Percentiles rank a stretch among this genome's conserved stretches.
These are phyloP conservation scores for Vitis rotundifolia DNA, from an alignment of 164 flowering plant genomes.

Conservation along the genomic window DNA sequence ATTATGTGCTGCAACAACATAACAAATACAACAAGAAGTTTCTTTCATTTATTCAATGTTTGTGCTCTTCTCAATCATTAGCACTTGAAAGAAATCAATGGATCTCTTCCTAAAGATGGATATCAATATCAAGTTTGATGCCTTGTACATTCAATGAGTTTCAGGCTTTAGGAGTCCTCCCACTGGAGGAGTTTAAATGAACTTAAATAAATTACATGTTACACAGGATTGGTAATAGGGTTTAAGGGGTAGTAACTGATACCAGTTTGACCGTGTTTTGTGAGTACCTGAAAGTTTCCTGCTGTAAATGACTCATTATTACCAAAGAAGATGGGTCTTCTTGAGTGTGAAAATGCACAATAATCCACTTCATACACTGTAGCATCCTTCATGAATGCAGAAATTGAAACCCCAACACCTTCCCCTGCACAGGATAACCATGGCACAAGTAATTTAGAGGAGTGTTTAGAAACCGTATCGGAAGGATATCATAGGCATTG, in stretches of 20 bases:
- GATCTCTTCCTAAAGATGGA: no score
- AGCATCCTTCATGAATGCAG: constrained; percentile 38
- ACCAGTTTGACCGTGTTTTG: constrained; percentile 32
- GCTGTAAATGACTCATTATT: constrained; percentile 32
- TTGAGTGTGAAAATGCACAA: constrained; percentile 57
- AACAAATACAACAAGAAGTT: no score
- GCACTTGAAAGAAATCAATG: no score
- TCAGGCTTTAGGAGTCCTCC: no score
- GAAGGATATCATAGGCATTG: background rate
- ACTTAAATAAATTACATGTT: no score
- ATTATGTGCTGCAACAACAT: no score
- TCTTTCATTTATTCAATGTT: no score
- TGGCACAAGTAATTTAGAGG: background rate
- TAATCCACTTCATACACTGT: constrained; percentile 61
- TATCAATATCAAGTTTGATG: no score
- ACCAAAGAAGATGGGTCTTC: constrained; percentile 34
- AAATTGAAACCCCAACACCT: constrained; percentile 67
- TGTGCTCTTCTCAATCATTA: no score
- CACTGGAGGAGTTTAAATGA: no score
- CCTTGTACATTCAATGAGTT: no score
- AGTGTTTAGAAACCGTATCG: background rate
- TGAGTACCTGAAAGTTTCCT: constrained; percentile 44
- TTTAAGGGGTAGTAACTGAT: constrained; percentile 16
- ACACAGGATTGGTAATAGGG: background rate
- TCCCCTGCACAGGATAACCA: constrained; percentile 48